Evolutionary conservation across 2,329 filamentous ascomycete species (phyloP).

Genomic region (Xylaria arbuscula): DNA sequence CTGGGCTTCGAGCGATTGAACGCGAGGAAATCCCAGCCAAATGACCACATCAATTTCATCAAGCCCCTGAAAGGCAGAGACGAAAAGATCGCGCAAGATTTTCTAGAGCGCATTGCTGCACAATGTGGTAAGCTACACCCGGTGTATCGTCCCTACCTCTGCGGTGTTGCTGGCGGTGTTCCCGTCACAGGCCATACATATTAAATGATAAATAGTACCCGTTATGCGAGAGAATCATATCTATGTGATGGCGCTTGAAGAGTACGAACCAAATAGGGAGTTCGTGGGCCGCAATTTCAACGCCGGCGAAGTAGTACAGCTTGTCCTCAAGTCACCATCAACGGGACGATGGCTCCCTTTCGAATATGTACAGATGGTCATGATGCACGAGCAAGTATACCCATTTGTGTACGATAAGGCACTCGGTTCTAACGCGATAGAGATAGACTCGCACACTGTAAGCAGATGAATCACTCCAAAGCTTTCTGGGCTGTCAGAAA

Average conservation of each 20-base stretch:
- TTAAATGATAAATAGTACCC: slow-evolving; percentile 61
- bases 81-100: slow-evolving; percentile 72
- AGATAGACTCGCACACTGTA: slow-evolving; percentile 79
- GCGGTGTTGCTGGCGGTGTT: neutral
- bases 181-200: neutral
- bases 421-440: neutral
- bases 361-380: slow-evolving; percentile 89
- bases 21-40: slow-evolving; percentile 77
- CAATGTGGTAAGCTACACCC: slow-evolving; percentile 70
- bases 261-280: slow-evolving; percentile 82
- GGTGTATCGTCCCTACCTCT: neutral
- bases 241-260: slow-evolving; percentile 77
- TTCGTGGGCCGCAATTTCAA: slow-evolving; percentile 94
- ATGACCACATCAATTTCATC: slow-evolving; percentile 85
- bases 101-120: slow-evolving; percentile 80
- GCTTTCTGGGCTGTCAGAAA: slow-evolving; percentile 86
- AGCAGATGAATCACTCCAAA: slow-evolving; percentile 89
- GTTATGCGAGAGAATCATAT: slow-evolving; percentile 75
- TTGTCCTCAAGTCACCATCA: slow-evolving; percentile 77
- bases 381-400: slow-evolving; percentile 80
- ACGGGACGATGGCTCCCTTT: slow-evolving; percentile 81
- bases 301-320: slow-evolving; percentile 85
- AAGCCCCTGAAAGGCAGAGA: slow-evolving; percentile 77
- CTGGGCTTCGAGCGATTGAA: slow-evolving; percentile 84
- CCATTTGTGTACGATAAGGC: neutral